Conservation (phyloP, 257 asterid genomes). For the Linderniella brevidens region DNA sequence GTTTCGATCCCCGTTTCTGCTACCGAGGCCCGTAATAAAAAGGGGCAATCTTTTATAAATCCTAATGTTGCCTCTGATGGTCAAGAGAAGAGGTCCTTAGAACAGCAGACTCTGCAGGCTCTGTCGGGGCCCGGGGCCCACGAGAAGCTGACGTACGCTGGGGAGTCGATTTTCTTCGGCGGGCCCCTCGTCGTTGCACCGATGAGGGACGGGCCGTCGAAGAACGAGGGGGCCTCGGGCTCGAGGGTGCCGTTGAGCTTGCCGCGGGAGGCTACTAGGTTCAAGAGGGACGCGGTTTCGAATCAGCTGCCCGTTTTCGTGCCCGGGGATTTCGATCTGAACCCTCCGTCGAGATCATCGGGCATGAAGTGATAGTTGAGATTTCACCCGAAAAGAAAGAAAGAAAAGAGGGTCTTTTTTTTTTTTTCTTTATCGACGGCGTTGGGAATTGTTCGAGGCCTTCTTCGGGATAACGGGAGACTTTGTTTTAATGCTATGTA, state of each 20-base stretch:
- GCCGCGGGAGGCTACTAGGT: constrained; percentile 44
- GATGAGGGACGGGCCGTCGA: constrained; percentile 23
- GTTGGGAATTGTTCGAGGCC: no score
- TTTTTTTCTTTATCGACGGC: no score
- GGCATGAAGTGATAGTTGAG: constrained; percentile 21
- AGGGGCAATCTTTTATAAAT: constrained; percentile 18
- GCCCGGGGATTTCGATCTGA: constrained; percentile 50
- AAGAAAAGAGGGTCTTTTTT: background rate
- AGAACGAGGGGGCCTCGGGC: constrained; percentile 27
- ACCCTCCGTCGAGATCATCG: constrained; percentile 29
- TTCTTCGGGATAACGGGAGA: no score
- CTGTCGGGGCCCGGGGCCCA: constrained; percentile 27
- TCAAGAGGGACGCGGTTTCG: constrained; percentile 55
- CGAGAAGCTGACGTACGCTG: constrained; percentile 55
- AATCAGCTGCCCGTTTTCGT: constrained; percentile 88
- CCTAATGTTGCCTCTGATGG: constrained; percentile 16
- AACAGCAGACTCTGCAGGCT: constrained; percentile 22
- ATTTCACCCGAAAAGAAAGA: background rate
- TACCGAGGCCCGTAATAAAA: constrained; percentile 39
- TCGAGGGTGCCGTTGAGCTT: constrained; percentile 25
- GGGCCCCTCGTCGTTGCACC: constrained; percentile 81
- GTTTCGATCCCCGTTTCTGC: constrained; percentile 64
- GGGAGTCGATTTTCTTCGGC: constrained; percentile 86
- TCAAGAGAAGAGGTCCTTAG: constrained; percentile 25
- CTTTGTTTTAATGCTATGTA: no score